Evolutionary conservation across 768 basidiomycete species (phyloP), one percentile per base, ranked within the genome.

Genomic region (Pholiota conissans): DNA sequence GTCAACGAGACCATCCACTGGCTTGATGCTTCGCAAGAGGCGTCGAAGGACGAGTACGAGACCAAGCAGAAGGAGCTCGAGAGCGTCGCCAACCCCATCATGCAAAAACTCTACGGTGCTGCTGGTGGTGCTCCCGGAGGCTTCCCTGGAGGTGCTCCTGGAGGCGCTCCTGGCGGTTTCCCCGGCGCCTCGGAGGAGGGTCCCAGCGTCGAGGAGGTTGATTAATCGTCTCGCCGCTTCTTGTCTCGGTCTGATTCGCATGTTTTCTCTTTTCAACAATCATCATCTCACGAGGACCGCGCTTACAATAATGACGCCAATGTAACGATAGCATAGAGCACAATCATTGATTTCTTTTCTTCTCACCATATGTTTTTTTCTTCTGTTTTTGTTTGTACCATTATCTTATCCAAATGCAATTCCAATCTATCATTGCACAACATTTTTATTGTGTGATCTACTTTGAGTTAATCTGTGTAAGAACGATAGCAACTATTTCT

Each of bases 11-110:
- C 91, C 52, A 91, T 97, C 75, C 69, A 78, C 32, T 93, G 91
- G 91, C 86, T 97, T 61, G 94, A 95, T 68, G 73, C 66, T 57
- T 91, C 93, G 35, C 90, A 93, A 69, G 92, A 96, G 69, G 96
- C 84, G 1, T 90, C 90, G 63, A 95, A 93, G 79, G 92, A 95
- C 69, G 95, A 98, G 77, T 95, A 95, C 76, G 91, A 91, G 73
- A 82, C 81, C 67, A 90, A 86, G 77, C 94, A 95, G 72, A 95
- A 95, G 81, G 95, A 97, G 76, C 79, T 98, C 50, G 95, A 97
- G 78, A 75, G 68, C 16, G 69, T 95, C 64, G 91, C 93, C 66
- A 91, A 85, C 72, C 82, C 82, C 59, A 83, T 83, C 67, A 84
- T 84, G 82, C 81, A 82, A 70, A 81, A 84, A 76, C 82, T 95